Evolutionary conservation across 2,329 filamentous ascomycete species (phyloP), one percentile per base, ranked within the genome.

Genomic region (Harringtonia aguacate): DNA sequence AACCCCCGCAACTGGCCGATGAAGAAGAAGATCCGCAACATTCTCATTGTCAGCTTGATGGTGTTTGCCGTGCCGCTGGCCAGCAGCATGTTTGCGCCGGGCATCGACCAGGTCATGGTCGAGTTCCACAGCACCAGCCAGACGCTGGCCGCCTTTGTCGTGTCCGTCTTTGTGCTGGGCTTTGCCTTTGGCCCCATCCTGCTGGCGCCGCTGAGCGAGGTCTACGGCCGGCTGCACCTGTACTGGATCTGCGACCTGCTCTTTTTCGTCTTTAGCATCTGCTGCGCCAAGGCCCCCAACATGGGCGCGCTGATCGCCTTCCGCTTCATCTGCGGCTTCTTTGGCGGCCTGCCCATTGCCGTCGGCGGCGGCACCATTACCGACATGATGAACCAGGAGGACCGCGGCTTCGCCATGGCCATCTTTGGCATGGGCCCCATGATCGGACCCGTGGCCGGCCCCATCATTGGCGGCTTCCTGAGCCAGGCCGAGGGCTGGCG

Each of bases 311-410:
- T 86, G 3, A 62, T 86, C 29, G 68, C 83, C 14, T 66, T 84
- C 33, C 74, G 81, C 14, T 85, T 85, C 60, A 72, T 86, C 39
- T 73, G 74, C 17, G 78, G 79, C 30, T 59, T 73, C 4, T 80
- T 81, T 52, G 79, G 77, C 7, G 74, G 75, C 0, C 76, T 76
- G 0, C 74, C 78, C 1, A 59, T 83, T 49, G 79, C 76, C n/a
- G 81, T 81, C 52, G 70, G 73, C 1, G 74, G 76, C 2, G 79
- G 76, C 49, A 70, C 78, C 20, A 75, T 82, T 50, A 77, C 77
- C 33, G 79, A 83, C 55, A 72, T 81, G 58, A 81, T 79, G 53
- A 53, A 62, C 4, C 70, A 72, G 3, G 58, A 61, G 0, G 62
- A 79, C 49, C 65, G 78, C 49, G 77, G 77, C 37, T 31, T 46